Conservation (phyloP, 108 stramenopile species). For the Skeletonema tropicum region DNA sequence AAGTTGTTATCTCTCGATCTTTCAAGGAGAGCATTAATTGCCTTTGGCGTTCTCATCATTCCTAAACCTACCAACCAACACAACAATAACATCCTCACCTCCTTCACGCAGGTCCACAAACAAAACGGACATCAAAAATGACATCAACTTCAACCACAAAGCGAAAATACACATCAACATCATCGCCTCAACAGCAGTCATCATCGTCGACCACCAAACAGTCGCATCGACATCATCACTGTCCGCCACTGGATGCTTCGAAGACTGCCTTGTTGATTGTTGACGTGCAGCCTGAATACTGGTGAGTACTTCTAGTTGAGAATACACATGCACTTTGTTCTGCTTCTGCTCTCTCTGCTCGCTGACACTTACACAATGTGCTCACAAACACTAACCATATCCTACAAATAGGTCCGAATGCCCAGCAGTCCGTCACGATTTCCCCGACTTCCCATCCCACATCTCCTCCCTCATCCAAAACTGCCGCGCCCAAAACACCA, state of each 20-base stretch:
- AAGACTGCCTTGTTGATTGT: constrained; percentile 57
- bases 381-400: too few species aligned
- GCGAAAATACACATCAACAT: neutral
- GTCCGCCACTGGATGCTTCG: constrained; percentile 3
- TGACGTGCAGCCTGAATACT: constrained; percentile 53
- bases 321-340: too few species aligned
- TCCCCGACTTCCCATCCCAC: constrained; percentile 58
- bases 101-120: neutral
- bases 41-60: too few species aligned
- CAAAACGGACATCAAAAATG: too few species aligned
- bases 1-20: too few species aligned
- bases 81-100: neutral
- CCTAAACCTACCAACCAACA: too few species aligned
- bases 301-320: neutral
- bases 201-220: neutral
- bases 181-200: neutral
- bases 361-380: too few species aligned
- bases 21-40: too few species aligned
- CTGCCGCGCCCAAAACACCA: constrained; percentile 46
- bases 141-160: too few species aligned
- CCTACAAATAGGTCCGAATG: constrained; percentile 62
- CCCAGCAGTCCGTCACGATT: constrained; percentile 60
- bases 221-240: neutral
- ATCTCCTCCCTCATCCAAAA: constrained; percentile 33
- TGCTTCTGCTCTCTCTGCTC: too few species aligned